These are phyloP conservation scores for Nicotiana obtusifolia DNA, from an alignment of 257 asterid species.

Conservation along the genomic window DNA sequence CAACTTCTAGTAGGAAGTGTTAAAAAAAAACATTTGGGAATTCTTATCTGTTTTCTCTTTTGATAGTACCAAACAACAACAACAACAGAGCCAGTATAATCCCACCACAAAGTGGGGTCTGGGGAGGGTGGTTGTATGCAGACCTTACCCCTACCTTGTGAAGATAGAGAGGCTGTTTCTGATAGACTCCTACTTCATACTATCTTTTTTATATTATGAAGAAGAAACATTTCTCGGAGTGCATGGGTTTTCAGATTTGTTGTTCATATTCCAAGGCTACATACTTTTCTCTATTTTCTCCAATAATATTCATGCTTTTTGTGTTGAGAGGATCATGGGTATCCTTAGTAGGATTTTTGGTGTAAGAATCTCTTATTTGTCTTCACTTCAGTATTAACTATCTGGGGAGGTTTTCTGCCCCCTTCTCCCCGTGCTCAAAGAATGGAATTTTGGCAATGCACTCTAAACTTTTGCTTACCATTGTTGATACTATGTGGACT, in stretches of 20 bases:
- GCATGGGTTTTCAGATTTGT: background rate
- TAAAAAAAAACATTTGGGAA: background rate
- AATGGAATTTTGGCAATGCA: background rate
- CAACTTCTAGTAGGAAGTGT: background rate
- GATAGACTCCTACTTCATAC: too few species aligned
- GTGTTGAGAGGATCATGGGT: background rate
- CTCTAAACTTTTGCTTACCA: background rate
- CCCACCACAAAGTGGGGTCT: too few species aligned
- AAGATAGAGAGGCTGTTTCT: too few species aligned
- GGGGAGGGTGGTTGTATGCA: too few species aligned
- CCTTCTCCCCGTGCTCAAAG: background rate
- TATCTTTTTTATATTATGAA: background rate
- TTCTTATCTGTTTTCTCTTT: background rate
- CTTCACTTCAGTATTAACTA: background rate
- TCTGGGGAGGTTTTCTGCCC: background rate
- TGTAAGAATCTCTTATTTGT: background rate
- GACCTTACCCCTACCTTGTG: too few species aligned
- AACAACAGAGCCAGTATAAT: too few species aligned
- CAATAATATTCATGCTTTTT: background rate
- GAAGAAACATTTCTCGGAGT: background rate
- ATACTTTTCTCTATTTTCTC: background rate
- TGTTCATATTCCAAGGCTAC: background rate
- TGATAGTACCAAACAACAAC: too few species aligned
- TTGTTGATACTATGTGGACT: background rate
- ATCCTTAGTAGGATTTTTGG: constrained; percentile 3